phyloP scores from a whole-genome alignment of 306 rosid species.

The Nissolia schottii region DNA sequence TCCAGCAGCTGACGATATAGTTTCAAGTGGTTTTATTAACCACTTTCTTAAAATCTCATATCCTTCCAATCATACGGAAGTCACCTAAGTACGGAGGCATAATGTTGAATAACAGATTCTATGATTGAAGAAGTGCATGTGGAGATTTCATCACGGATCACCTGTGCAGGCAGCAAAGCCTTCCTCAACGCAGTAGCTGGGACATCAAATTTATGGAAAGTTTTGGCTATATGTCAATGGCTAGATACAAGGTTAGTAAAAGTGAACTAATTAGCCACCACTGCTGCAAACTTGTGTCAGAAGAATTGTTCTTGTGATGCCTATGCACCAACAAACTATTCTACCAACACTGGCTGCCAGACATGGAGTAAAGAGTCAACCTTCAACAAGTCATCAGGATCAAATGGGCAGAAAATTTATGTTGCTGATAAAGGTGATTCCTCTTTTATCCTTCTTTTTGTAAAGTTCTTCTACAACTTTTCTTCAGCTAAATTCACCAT shows the following conservation, averaged over 20 bases:
- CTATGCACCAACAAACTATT: background rate
- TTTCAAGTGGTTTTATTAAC: too few species aligned
- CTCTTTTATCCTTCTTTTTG: background rate
- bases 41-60: too few species aligned
- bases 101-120: accelerated
- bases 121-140: too few species aligned
- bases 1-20: too few species aligned
- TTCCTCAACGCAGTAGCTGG: background rate
- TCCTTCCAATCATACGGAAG: too few species aligned
- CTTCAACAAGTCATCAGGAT: background rate
- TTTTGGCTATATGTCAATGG: conserved; percentile 16
- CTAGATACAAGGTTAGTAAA: background rate
- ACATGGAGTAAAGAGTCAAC: conserved; percentile 21
- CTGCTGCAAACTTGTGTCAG: conserved; percentile 28
- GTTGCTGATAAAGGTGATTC: background rate
- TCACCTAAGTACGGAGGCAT: too few species aligned
- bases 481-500: background rate
- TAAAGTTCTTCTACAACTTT: too few species aligned
- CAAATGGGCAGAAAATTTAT: background rate
- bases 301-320: conserved; percentile 29
- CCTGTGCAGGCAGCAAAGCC: background rate
- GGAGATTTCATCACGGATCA: too few species aligned
- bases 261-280: background rate
- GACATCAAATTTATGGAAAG: background rate
- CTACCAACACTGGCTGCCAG: conserved; percentile 25